Conservation (phyloP, 192 early-diverging fungal genomes). For the Umbelopsis isabellina region DNA sequence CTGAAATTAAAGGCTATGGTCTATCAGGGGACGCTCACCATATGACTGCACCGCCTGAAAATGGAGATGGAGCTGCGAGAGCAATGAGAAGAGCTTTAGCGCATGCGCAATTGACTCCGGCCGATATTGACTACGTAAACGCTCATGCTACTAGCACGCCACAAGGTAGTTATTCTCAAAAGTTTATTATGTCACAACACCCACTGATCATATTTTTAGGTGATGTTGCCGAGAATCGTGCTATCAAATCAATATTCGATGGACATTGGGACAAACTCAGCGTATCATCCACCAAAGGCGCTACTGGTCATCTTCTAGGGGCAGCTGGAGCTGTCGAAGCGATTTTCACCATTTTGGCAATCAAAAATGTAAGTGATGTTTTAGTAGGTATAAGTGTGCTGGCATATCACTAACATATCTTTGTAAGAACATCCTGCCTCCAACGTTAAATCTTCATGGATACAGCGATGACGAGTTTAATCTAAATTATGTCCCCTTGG, state of each 20-base stretch:
- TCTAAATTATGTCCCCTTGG: constrained; percentile 81
- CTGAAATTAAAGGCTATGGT: constrained; percentile 88
- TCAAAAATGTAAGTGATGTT: constrained; percentile 58
- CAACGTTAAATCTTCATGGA: constrained; percentile 80
- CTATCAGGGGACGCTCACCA: constrained; percentile 91
- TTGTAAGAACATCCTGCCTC: constrained; percentile 71
- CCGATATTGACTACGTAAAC: constrained; percentile 86
- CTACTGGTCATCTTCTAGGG: constrained; percentile 93
- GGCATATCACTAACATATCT: background rate
- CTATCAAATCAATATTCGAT: constrained; percentile 81
- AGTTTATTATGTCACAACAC: constrained; percentile 20
- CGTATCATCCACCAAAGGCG: constrained; percentile 90
- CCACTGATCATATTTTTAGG: constrained; percentile 45
- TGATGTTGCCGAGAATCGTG: constrained; percentile 84
- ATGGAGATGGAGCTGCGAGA: constrained; percentile 83
- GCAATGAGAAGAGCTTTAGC: constrained; percentile 86
- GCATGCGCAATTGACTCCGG: constrained; percentile 56
- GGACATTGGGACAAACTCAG: constrained; percentile 52
- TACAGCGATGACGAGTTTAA: constrained; percentile 68
- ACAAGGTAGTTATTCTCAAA: constrained; percentile 48
- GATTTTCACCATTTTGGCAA: constrained; percentile 81
- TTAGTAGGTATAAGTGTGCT: background rate
- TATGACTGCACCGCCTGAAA: constrained; percentile 89
- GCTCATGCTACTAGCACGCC: constrained; percentile 93
- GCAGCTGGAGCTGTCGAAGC: constrained; percentile 95